phyloP scores from a whole-genome alignment of 179 eudicot species.

The Beta macrorhiza region DNA sequence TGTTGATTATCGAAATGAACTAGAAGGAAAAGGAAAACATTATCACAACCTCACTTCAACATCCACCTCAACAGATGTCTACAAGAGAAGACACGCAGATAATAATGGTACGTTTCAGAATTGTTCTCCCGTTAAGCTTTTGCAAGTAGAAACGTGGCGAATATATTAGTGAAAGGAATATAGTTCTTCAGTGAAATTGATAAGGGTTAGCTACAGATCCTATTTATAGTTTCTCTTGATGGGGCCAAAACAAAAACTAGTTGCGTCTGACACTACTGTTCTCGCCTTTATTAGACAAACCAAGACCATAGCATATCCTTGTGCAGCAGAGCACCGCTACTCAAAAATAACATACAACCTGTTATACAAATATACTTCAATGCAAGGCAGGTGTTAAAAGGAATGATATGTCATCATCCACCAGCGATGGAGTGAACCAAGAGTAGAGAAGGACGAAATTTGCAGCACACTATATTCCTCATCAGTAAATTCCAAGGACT shows the following conservation, averaged over 20 bases:
- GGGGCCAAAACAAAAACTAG: too few relatives aligned
- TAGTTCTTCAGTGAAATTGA: neutral
- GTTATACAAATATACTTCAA: constrained; percentile 5
- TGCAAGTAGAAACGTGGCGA: neutral
- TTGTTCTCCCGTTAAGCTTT: too few relatives aligned
- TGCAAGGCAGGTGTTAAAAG: constrained; percentile 14
- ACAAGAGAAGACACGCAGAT: neutral
- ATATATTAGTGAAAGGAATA: neutral
- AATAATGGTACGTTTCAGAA: neutral
- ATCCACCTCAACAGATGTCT: neutral
- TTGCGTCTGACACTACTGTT: neutral
- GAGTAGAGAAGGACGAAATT: constrained; percentile 15
- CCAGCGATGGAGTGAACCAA: constrained; percentile 21
- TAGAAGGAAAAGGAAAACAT: neutral
- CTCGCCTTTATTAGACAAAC: constrained; percentile 11
- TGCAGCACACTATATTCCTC: constrained; percentile 21
- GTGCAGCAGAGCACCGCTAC: neutral
- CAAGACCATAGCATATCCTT: neutral
- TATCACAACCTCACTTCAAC: neutral
- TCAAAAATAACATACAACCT: constrained; percentile 12
- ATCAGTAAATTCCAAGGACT: constrained; percentile 5
- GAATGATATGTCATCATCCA: constrained; percentile 23
- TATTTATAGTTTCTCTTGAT: neutral
- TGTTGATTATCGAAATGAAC: neutral
- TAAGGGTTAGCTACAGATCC: neutral